Base-by-base conservation (phyloP, 2,329 filamentous ascomycete genomes). In the Aaosphaeria arxii region DNA sequence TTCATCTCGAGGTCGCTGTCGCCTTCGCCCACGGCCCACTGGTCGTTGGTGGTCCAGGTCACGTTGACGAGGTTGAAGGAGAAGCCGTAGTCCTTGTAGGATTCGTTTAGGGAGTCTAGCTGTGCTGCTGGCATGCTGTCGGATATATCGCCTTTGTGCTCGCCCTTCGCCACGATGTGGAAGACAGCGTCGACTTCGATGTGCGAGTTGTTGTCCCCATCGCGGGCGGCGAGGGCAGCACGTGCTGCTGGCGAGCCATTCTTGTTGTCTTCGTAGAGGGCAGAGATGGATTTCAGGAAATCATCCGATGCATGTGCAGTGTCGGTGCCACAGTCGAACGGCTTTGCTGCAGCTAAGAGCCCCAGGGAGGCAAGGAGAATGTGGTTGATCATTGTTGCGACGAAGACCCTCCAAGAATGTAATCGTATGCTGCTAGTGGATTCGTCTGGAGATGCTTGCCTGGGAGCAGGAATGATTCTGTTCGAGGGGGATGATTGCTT, bases 1-100 rank as follows among this genome's bases (percentile, higher is more conserved):
- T 83, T 84, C 77, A 83, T 79, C 9, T 48, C 55, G 50, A 78
- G 77, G 42, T 74, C 59, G 24, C 39, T 40, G 53, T 77, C 75
- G 57, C 76, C 74, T 28, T 62, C 63, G 45, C 69, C 73, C 13
- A 70, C 59, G 31, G 81, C 79, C 81, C 81, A 83, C 41, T 67
- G 68, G 54, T 80, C 74, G 66, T 82, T 82, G 48, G 74, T 68
- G 33, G 72, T 79, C 55, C 74, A 78, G 28, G 74, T 76, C 30
- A 77, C 70, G 49, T 75, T 74, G 45, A 69, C 56, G 7, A 83
- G 71, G 30, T 66, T 71, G 70, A 81, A 84, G 6, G 60, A 63
- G 55, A 84, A 78, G 48, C 71, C 71, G 66, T 80, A 79, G 38
- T 74, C 68, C 33, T 71, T 65, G 68, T 79, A 79, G 6, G 69